Percentiles rank a stretch among this genome's conserved stretches.
These are phyloP conservation scores for Xanthoceras sorbifolium DNA, from an alignment of 345 rosid species.

Conservation along the genomic window DNA sequence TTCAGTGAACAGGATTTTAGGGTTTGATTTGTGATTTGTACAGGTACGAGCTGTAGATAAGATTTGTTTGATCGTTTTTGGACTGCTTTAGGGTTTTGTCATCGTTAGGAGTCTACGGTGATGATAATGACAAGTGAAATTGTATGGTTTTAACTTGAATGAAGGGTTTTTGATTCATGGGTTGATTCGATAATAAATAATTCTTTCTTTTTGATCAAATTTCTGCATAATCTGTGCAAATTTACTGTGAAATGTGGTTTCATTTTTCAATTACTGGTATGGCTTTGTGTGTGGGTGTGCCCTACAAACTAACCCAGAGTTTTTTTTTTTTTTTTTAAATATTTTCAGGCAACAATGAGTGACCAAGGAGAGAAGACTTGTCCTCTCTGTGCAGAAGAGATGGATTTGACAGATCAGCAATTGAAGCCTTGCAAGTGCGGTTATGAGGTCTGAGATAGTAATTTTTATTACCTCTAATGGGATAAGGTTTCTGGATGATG, in stretches of 20 bases:
- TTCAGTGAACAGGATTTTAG: slow-evolving; percentile 7
- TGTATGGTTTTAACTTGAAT: background rate
- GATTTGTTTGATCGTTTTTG: slow-evolving; percentile 2
- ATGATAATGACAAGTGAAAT: background rate
- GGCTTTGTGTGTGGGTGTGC: background rate
- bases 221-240: too few relatives aligned
- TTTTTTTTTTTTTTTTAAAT: too few relatives aligned
- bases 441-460: slow-evolving; percentile 59
- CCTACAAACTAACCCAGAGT: background rate
- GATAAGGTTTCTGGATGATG: background rate
- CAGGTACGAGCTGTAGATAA: slow-evolving; percentile 4
- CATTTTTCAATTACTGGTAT: background rate
- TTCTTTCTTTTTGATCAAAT: too few relatives aligned
- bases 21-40: slow-evolving; percentile 23
- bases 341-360: slow-evolving; percentile 60
- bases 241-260: background rate
- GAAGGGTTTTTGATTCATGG: background rate
- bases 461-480: background rate
- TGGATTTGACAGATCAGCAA: slow-evolving; percentile 93
- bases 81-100: slow-evolving; percentile 20
- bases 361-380: slow-evolving; percentile 85
- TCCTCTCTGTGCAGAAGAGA: slow-evolving; percentile 91
- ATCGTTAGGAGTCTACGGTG: background rate
- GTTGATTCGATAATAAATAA: background rate
- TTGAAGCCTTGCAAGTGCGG: slow-evolving; percentile 97